These are phyloP conservation scores for Candida berthetii DNA, from an alignment of 805 yeast genomes.

Conservation along the genomic window DNA sequence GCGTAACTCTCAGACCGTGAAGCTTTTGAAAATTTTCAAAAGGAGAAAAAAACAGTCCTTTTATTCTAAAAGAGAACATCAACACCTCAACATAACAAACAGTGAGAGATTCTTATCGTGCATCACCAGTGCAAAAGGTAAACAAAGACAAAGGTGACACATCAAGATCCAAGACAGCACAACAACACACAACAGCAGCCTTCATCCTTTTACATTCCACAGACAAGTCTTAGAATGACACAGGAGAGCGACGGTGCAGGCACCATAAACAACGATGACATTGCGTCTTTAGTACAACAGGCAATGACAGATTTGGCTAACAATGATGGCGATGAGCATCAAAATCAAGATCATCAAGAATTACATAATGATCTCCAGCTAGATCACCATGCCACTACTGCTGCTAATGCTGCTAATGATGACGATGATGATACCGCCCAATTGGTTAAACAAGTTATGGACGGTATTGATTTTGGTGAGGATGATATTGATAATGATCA, in stretches of 20 bases:
- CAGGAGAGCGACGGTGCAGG: constrained; percentile 1
- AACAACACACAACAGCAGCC: neutral
- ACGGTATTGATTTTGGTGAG: neutral
- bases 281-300: constrained; percentile 32
- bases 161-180: too few relatives aligned
- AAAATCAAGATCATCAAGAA: too few relatives aligned
- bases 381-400: too few relatives aligned
- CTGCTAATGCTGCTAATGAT: too few relatives aligned
- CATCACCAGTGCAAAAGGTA: neutral
- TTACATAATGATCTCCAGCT: too few relatives aligned
- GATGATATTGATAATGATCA: neutral
- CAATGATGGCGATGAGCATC: too few relatives aligned
- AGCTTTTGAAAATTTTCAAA: constrained; percentile 21
- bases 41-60: constrained; percentile 18
- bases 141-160: neutral
- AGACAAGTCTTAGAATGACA: constrained; percentile 4
- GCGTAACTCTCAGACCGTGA: too few relatives aligned
- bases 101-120: neutral
- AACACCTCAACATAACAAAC: constrained; percentile 8
- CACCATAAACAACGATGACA: constrained; percentile 16
- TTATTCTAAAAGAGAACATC: constrained; percentile 9
- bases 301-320: constrained; percentile 26
- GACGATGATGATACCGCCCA: constrained; percentile 26
- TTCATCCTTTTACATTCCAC: too few relatives aligned
- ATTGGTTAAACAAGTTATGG: constrained; percentile 31